Evolutionary conservation across 2,329 filamentous ascomycete species (phyloP), one percentile per base, ranked within the genome.

Genomic region (Colletotrichum tanaceti): DNA sequence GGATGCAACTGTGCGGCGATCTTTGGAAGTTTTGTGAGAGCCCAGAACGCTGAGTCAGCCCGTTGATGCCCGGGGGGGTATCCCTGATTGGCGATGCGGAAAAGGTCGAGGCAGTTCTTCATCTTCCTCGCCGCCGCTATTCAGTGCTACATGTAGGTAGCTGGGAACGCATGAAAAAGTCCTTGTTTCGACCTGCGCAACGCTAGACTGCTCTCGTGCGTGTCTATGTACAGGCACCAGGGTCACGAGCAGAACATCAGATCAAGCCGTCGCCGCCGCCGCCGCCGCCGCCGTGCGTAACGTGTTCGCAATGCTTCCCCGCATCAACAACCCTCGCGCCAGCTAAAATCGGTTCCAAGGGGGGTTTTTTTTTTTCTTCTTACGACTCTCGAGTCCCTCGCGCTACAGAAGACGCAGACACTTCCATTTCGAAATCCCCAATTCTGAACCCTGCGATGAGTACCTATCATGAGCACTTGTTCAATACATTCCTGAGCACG

Each of bases 31-130:
- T n/a, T n/a, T n/a, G n/a, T n/a, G n/a, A 32, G 44, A 57, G 66
- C 57, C 66, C 49, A 66, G 66, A 69, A 60, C 63, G 66, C 66
- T 66, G 63, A 65, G 41, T 66, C 55, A 61, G 49, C 62, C 3
- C 0, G 0, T 0, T 4, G 0, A 22, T 6, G 32, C 50, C 64
- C n/a, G n/a, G 53, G 66, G 66, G 57, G 57, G 5, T 11, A 57
- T 61, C 66, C 66, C 28, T 61, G 55, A 24, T 60, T 58, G 9
- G 20, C 6, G 38, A 44, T n/a, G 41, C n/a, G n/a, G n/a, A n/a
- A n/a, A n/a, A n/a, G n/a, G n/a, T 28, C 5, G 3, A 32, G 22
- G 28, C 9, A 13, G 24, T 7, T 28, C 14, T n/a, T n/a, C 9
- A 14, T 4, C 38, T 10, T 35, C 52, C 52, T 35, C 52, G 41